Conservation (phyloP, 1,284 basidiomycete genomes). For the Apiotrichum akiyoshidainum region DNA sequence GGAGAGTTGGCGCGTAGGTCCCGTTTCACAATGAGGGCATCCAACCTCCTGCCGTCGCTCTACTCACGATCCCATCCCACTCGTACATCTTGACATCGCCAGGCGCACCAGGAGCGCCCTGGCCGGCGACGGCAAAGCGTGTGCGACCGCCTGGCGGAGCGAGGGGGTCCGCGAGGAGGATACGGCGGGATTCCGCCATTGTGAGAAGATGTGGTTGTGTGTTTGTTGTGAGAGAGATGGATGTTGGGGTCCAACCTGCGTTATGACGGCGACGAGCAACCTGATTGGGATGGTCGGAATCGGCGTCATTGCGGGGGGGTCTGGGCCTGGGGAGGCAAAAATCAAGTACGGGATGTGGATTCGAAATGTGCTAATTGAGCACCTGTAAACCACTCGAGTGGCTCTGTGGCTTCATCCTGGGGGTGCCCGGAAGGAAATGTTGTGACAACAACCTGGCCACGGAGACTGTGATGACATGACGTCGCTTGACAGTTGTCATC, state of each 20-base stretch:
- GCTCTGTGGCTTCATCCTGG: neutral
- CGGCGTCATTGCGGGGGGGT: too few relatives aligned
- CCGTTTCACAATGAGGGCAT: too few relatives aligned
- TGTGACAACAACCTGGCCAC: too few relatives aligned
- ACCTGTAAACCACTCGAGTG: too few relatives aligned
- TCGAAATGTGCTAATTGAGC: too few relatives aligned
- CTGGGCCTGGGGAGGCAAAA: too few relatives aligned
- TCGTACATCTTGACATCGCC: slow-evolving; percentile 48
- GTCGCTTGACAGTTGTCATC: neutral
- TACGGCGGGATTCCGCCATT: slow-evolving; percentile 32
- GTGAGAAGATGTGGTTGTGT: neutral
- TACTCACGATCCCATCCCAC: slow-evolving; percentile 38
- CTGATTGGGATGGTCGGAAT: too few relatives aligned
- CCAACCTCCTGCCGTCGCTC: neutral
- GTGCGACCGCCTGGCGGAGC: slow-evolving; percentile 13
- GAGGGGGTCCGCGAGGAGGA: slow-evolving; percentile 40
- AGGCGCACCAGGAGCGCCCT: slow-evolving; percentile 31
- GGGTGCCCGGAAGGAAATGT: neutral
- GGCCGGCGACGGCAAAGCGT: slow-evolving; percentile 43
- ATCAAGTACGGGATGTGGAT: too few relatives aligned
- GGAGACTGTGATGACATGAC: neutral
- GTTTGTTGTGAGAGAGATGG: neutral
- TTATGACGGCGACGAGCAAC: too few relatives aligned
- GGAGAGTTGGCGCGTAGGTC: too few relatives aligned
- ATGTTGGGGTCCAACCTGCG: neutral